Evolutionary conservation across 495 filamentous ascomycete genomes (phyloP).

Genomic region (Neurospora sp.): DNA sequence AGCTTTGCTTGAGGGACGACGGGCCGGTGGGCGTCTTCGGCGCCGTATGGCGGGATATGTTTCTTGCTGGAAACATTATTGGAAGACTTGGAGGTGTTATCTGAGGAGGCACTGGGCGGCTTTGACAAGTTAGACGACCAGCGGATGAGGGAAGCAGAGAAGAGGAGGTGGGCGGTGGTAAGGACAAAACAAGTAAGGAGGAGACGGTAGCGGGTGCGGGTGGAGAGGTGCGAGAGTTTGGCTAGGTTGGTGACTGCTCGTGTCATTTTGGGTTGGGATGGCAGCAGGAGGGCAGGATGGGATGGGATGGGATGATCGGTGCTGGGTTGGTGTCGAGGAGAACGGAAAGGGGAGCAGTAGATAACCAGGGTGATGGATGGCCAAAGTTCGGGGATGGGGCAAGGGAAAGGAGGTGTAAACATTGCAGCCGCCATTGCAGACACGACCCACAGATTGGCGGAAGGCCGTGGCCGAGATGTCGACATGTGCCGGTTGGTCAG

Average conservation of each 20-base stretch:
- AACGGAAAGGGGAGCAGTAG: not conserved
- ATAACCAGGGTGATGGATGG: not conserved
- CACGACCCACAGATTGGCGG: not conserved
- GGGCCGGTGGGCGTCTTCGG: not conserved
- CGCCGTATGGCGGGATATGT: not conserved
- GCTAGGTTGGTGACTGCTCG: not conserved
- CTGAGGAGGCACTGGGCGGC: not conserved
- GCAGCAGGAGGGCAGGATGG: not conserved
- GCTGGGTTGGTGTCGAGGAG: not conserved
- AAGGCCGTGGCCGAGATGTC: not conserved
- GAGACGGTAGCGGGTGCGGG: conserved; percentile 9
- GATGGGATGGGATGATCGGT: not conserved
- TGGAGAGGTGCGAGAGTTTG: conserved; percentile 5
- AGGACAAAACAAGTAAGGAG: conserved; percentile 2
- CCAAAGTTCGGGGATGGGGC: not conserved
- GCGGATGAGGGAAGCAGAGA: not conserved
- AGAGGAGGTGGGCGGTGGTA: conserved; percentile 1
- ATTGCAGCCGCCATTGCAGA: not conserved
- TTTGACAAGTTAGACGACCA: not conserved
- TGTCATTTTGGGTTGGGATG: not conserved
- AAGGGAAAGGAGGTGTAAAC: not conserved
- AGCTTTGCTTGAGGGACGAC: conserved; percentile 5
- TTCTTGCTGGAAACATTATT: not conserved
- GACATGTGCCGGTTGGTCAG: not conserved
- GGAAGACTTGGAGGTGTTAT: not conserved